Percentiles rank a stretch among this genome's conserved stretches.
Evolutionary conservation across 257 asterid genomes (phyloP).

Genomic region (Solanum paucissectum): DNA sequence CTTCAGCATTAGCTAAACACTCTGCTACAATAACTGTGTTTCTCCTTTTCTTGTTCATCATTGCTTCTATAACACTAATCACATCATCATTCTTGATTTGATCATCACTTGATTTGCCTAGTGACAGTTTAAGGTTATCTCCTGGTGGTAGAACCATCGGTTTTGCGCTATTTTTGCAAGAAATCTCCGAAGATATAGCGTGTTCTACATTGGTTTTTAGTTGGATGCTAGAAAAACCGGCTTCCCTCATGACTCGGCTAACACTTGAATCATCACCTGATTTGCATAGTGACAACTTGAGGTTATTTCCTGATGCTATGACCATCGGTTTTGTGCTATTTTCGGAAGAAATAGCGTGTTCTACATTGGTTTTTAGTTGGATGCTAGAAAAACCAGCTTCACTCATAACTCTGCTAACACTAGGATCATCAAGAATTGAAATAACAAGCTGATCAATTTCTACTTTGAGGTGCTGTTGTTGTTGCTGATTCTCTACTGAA

Average conservation of each 20-base stretch:
- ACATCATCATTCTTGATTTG: constrained; percentile 32
- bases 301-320: not conserved
- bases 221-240: constrained; percentile 62
- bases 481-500: constrained; percentile 19
- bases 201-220: constrained; percentile 63
- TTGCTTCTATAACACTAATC: constrained; percentile 38
- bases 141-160: not conserved
- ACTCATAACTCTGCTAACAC: constrained; percentile 82
- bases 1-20: constrained; percentile 33
- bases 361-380: constrained; percentile 62
- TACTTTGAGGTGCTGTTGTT: constrained; percentile 48
- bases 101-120: constrained; percentile 1
- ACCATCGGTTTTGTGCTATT: constrained; percentile 2
- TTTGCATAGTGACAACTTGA: not conserved
- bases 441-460: constrained; percentile 72
- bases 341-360: constrained; percentile 37
- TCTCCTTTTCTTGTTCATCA: constrained; percentile 45
- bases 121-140: not conserved
- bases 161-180: constrained; percentile 9
- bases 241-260: constrained; percentile 77
- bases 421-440: constrained; percentile 74
- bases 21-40: constrained; percentile 55
- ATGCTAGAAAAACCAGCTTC: constrained; percentile 84
- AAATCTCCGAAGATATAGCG: constrained; percentile 15
- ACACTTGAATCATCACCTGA: constrained; percentile 68